Base-by-base conservation (phyloP, 495 filamentous ascomycete genomes). In the Parachaetomium inaequale region DNA sequence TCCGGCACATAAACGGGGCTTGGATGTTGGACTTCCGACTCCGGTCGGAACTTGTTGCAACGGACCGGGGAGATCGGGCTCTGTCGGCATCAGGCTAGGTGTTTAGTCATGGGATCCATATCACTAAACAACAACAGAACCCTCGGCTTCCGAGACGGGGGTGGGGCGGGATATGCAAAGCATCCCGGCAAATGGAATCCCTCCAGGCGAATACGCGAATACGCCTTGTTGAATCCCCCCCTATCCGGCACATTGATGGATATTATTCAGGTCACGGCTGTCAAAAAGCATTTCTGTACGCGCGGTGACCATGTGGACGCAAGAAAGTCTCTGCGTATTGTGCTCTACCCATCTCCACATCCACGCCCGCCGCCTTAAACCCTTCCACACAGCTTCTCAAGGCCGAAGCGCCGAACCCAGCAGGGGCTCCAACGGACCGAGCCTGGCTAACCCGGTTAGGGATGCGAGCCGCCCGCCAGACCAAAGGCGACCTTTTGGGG, bases 381-480 rank as follows among this genome's bases (percentile, higher is more conserved):
- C 1, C 26, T 29, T 21, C 10, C 29, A 31, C 15, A 52, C 38
- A 52, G 28, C 5, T 51, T 12, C 15, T 19, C 10, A 40, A 42
- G 5, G 12, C 28, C 19, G 29, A 38, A 26, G 7, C 28, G 21
- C 56, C 55, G 43, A 49, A 26, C 55, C n/a, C 26, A 46, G n/a
- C 23, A 14, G 17, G 19, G 29, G 29, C 19, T 40, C 56, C 43
- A 59, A 28, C 56, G 21, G 31, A 14, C 26, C 28, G 43, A 21
- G 21, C 57, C 25, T 59, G 57, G n/a, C 57, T 52, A 51, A 52
- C 34, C 57, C 29, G 23, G 36, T 45, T 60, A 8, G 49, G 58
- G 26, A 49, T 50, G 3, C 43, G 56, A 23, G 23, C 31, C 45
- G 38, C 52, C 19, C 31, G 11, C 12, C 11, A 36, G 23, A 2